These are phyloP conservation scores for Monilinia aucupariae DNA, from an alignment of 2,329 filamentous ascomycete genomes.

Conservation along the genomic window DNA sequence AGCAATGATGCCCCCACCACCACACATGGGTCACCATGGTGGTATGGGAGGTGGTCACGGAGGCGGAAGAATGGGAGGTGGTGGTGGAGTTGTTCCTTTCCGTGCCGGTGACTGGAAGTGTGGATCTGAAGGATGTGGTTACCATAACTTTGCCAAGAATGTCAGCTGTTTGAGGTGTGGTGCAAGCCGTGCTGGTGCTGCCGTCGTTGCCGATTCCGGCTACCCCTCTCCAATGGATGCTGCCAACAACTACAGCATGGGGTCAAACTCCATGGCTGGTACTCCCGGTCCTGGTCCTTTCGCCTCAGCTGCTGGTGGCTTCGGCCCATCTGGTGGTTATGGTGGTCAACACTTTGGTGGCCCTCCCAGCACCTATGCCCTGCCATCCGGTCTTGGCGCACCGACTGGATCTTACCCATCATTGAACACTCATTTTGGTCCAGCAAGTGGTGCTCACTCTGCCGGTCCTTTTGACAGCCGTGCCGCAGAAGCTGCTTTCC, in stretches of 20 bases:
- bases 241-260: constrained; percentile 77
- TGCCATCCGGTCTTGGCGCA: constrained; percentile 79
- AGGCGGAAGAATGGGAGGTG: constrained; percentile 69
- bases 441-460: constrained; percentile 71
- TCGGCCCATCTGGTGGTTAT: constrained; percentile 59
- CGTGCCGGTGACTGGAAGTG: constrained; percentile 99
- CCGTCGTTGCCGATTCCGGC: constrained; percentile 88
- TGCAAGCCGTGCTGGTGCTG: constrained; percentile 86
- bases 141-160: constrained; percentile 99
- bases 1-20: constrained; percentile 72
- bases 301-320: constrained; percentile 61
- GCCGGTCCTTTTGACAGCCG: constrained; percentile 88
- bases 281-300: constrained; percentile 74
- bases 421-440: constrained; percentile 73
- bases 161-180: constrained; percentile 95
- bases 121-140: constrained; percentile 91
- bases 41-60: constrained; percentile 49
- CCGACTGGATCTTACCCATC: constrained; percentile 74
- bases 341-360: constrained; percentile 77
- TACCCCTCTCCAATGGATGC: constrained; percentile 89
- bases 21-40: constrained; percentile 62
- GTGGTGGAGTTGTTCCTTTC: constrained; percentile 88
- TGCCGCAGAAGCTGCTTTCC: constrained; percentile 90
- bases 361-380: constrained; percentile 80
- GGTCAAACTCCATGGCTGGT: constrained; percentile 78